Conservation (phyloP, 2,329 filamentous ascomycete genomes). For the Cordyceps pruinosa region DNA sequence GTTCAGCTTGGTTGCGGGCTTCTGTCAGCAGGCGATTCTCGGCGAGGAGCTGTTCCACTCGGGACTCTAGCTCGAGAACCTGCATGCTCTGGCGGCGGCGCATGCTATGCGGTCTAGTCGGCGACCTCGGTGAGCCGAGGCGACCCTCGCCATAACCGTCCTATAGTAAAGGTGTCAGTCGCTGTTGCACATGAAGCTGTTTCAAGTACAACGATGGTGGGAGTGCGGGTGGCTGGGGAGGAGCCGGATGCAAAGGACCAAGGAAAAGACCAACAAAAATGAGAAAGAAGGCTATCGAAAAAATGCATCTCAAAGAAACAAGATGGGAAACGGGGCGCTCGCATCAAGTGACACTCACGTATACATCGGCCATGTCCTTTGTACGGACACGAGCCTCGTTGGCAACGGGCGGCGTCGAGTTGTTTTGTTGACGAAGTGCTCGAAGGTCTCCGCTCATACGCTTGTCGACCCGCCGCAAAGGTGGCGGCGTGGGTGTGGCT, state of each 20-base stretch:
- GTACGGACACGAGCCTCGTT: conserved; percentile 81
- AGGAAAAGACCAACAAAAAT: conserved; percentile 4
- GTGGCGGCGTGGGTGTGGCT: conserved; percentile 45
- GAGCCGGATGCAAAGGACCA: neutral
- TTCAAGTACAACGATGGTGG: neutral
- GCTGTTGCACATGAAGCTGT: neutral
- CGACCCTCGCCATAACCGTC: conserved; percentile 90
- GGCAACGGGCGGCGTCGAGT: conserved; percentile 58
- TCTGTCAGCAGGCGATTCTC: conserved; percentile 79
- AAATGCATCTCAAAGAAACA: neutral
- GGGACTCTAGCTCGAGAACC: conserved; percentile 81
- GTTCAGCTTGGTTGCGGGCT: conserved; percentile 63
- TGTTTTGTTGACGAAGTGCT: conserved; percentile 32
- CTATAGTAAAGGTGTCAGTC: conserved; percentile 40
- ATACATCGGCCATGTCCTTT: conserved; percentile 87
- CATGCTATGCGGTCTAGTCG: conserved; percentile 90
- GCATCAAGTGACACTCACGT: conserved; percentile 57
- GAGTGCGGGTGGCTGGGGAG: conserved; percentile 3
- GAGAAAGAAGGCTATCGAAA: neutral
- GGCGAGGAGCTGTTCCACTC: conserved; percentile 73
- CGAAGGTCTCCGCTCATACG: conserved; percentile 68
- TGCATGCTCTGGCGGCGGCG: conserved; percentile 97
- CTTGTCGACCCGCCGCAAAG: conserved; percentile 62
- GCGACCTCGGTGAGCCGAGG: conserved; percentile 80
- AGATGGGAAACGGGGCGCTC: conserved; percentile 9